Evolutionary conservation across 2,329 filamentous ascomycete genomes (phyloP), one percentile per base, ranked within the genome.

Genomic region (Diaporthe vaccinii): DNA sequence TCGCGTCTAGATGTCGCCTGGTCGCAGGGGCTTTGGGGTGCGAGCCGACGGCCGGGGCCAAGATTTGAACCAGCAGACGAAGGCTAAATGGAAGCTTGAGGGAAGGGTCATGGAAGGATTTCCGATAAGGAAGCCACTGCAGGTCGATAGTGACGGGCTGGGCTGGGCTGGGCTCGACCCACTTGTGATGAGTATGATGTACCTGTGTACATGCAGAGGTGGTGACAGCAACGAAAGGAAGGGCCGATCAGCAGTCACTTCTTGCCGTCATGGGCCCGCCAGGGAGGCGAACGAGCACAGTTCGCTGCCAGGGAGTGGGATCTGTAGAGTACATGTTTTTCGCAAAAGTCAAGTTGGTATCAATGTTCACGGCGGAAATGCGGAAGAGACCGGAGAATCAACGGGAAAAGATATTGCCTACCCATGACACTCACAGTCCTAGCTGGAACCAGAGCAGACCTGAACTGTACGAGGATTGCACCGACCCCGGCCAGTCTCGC

Each of bases 61-160:
- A 59, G 55, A 49, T 70, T n/a, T 53, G 44, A 36, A 44, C 25
- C 25, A 62, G 49, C 28, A 46, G 51, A 44, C 44, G 39, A 53
- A 69, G 51, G n/a, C 49, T 69, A 49, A 69, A 69, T 65, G 74
- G 73, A 75, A 65, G 41, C 20, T 55, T n/a, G 49, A 75, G 65
- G 61, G 75, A 76, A 76, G 73, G 62, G 9, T 20, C n/a, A 69
- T 75, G 46, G 61, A 73, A 72, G 69, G 75, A 58, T 51, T 28
- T 22, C 17, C 36, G 65, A 69, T 51, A 62, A 67, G 51, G 44
- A 58, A 55, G 51, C 14, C 25, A 44, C 36, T 31, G 61, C 39
- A 69, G 51, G 53, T 28, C 25, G 51, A 68, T 57, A 73, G 59
- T 15, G 61, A 65, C 28, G 46, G 61, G 49, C n/a, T 51, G 39